Percentiles rank a stretch among this genome's conserved stretches.
Conservation (phyloP, 2,329 filamentous ascomycete genomes). For the Nothomitra cinnamomea region DNA sequence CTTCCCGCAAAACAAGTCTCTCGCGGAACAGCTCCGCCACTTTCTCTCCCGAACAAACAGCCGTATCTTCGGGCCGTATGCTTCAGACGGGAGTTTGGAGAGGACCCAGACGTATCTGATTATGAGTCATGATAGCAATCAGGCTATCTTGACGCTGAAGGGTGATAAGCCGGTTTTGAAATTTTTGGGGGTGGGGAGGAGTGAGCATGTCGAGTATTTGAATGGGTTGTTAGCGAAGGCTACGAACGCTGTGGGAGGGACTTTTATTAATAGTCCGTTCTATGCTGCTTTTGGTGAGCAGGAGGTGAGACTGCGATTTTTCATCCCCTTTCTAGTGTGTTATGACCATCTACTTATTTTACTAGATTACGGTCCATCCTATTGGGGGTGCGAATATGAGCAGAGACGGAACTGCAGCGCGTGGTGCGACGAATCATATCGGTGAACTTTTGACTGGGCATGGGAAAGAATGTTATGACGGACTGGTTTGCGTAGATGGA, state of each 20-base stretch:
- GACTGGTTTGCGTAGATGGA: constrained; percentile 45
- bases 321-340: neutral
- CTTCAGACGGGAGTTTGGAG: constrained; percentile 35
- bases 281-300: constrained; percentile 31
- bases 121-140: constrained; percentile 49
- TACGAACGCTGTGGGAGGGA: constrained; percentile 41
- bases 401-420: constrained; percentile 35
- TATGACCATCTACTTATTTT: neutral
- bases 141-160: constrained; percentile 40
- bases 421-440: constrained; percentile 43
- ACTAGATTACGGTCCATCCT: constrained; percentile 3
- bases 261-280: constrained; percentile 40
- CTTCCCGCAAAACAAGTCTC: constrained; percentile 21
- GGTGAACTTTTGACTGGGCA: constrained; percentile 42
- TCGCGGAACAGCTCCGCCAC: constrained; percentile 28
- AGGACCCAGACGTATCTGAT: constrained; percentile 47
- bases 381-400: constrained; percentile 43
- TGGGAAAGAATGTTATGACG: constrained; percentile 33
- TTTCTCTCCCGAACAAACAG: constrained; percentile 33
- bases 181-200: constrained; percentile 41
- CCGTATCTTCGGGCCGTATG: constrained; percentile 41
- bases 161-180: constrained; percentile 42
- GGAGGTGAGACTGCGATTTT: neutral
- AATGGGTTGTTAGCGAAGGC: constrained; percentile 35
- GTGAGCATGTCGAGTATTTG: constrained; percentile 35